Evolutionary conservation across 2,329 filamentous ascomycete species (phyloP).

Genomic region (Cryphonectria naterciae): DNA sequence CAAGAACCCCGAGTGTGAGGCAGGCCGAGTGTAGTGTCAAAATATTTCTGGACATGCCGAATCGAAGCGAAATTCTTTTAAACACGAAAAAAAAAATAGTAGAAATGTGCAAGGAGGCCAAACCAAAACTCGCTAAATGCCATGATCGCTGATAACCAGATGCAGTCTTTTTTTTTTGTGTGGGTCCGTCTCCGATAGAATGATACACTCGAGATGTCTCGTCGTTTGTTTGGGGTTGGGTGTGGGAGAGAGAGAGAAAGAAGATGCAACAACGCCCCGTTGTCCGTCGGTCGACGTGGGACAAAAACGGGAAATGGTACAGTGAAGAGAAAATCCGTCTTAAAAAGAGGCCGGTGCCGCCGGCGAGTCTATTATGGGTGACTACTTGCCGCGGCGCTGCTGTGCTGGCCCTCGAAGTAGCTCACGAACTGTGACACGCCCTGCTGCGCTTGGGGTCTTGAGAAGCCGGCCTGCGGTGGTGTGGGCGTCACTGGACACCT

Average conservation of each 20-base stretch:
- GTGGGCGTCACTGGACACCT: constrained; percentile 68
- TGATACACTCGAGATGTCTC: constrained; percentile 29
- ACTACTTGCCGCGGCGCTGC: constrained; percentile 30
- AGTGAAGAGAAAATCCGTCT: constrained; percentile 18
- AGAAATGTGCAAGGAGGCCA: constrained; percentile 39
- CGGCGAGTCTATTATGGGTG: constrained; percentile 26
- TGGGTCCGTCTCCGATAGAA: constrained; percentile 30
- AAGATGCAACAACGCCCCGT: constrained; percentile 27
- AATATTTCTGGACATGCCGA: constrained; percentile 30
- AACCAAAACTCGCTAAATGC: constrained; percentile 51
- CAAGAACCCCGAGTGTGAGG: constrained; percentile 30
- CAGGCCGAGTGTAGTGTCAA: constrained; percentile 23
- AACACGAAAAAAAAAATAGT: constrained; percentile 24
- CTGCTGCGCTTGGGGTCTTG: constrained; percentile 46
- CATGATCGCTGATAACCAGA: constrained; percentile 43
- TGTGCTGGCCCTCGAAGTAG: constrained; percentile 50
- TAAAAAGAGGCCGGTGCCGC: constrained; percentile 8
- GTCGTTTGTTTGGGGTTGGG: constrained; percentile 5
- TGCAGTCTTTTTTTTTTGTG: constrained; percentile 31
- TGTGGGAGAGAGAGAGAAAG: neutral
- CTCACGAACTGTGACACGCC: constrained; percentile 51
- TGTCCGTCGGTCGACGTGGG: constrained; percentile 17
- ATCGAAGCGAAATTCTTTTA: constrained; percentile 31
- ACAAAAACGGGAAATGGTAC: constrained; percentile 22
- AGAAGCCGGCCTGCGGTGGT: constrained; percentile 51